Conservation (phyloP, 176 grass and related monocot species). For the Aegilops speltoides region DNA sequence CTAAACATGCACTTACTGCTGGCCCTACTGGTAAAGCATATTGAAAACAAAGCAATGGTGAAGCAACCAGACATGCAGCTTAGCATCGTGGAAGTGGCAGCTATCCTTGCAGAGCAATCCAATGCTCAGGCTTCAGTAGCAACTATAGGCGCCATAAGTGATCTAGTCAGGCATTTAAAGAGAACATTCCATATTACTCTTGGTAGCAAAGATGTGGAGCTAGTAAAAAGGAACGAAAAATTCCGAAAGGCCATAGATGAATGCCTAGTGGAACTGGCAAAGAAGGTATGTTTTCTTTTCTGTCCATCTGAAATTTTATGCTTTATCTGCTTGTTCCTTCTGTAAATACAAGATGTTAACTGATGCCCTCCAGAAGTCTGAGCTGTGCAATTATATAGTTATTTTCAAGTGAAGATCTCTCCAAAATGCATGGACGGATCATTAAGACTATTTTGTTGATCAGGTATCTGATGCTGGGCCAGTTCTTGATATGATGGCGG, state of each 20-base stretch:
- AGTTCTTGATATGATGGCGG: constrained; percentile 98
- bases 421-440: constrained; percentile 12
- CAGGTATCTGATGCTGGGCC: constrained; percentile 97
- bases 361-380: constrained; percentile 14
- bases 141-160: constrained; percentile 91
- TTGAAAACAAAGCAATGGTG: constrained; percentile 84
- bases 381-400: constrained; percentile 3
- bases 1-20: constrained; percentile 88
- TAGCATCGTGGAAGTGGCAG: constrained; percentile 80
- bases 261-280: constrained; percentile 83
- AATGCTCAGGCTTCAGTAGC: constrained; percentile 68
- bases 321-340: constrained; percentile 3
- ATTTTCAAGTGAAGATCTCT: constrained; percentile 10
- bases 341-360: constrained; percentile 22
- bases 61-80: constrained; percentile 94
- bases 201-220: constrained; percentile 61
- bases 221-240: constrained; percentile 75
- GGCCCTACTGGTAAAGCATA: constrained; percentile 93
- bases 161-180: constrained; percentile 97
- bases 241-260: constrained; percentile 79
- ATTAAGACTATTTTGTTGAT: constrained; percentile 42
- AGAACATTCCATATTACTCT: constrained; percentile 87
- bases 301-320: constrained; percentile 29
- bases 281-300: constrained; percentile 66
- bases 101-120: constrained; percentile 80